Base-by-base conservation (phyloP, 169 alveolate species). In the Plasmodium relictum region DNA sequence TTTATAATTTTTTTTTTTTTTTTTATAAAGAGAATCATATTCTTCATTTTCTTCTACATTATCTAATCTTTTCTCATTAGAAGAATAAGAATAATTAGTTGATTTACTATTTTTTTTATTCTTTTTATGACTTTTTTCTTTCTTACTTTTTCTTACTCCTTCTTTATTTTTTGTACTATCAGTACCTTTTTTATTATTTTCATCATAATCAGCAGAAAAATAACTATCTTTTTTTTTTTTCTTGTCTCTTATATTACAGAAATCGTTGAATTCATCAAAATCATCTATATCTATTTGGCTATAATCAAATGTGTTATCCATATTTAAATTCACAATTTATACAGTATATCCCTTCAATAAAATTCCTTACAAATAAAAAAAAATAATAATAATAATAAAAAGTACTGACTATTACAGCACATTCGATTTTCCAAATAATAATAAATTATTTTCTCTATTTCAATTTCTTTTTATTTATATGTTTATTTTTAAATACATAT, bases 251-350 rank as follows among this genome's bases (percentile, higher is more conserved):
- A n/a, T 6, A n/a, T 16, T 24, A n/a, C 56, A 63, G 22, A 78
- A 63, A 65, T 78, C 56, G 18, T 78, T 63, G 3, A 78, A 52
- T 9, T 78, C 89, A n/a, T 52, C 74, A 42, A 62, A 62, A 45
- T 65, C 68, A 62, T 78, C 74, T 58, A 65, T 70, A 50, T 78
- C 71, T 22, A 78, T 65, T 31, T 78, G 52, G 70, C 37, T 78
- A 24, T 66, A 78, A 58, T 78, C 76, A 22, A 48, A 52, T 18
- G 89, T 39, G 26, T 20, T 78, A 42, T 78, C 70, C 89, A 78
- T 78, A 68, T 12, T 59, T 45, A 4, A 31, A 31, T 31, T 31
- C 39, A 31, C 39, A 2, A 31, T 48, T n/a, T n/a, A 12, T 48
- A 7, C 54, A 1, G 5, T n/a, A 12, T 48, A 12, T n/a, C 59